Percentiles rank a stretch among this genome's conserved stretches.
These are phyloP conservation scores for Metschnikowia amazonensis DNA, from an alignment of 805 yeast species.

Conservation along the genomic window DNA sequence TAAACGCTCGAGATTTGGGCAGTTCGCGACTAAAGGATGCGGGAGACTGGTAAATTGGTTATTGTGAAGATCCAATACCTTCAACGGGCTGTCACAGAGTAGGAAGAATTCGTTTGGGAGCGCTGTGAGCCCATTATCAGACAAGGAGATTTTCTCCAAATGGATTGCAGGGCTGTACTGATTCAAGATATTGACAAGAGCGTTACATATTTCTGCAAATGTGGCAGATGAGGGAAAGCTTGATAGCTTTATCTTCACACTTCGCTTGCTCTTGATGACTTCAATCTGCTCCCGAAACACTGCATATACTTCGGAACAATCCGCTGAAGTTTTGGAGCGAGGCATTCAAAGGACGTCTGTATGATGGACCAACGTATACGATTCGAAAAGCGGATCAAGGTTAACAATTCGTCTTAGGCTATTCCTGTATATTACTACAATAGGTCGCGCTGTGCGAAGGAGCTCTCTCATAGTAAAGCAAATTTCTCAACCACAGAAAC, in stretches of 20 bases:
- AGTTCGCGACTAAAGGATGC: conserved; percentile 27
- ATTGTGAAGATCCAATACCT: conserved; percentile 63
- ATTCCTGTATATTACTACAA: not conserved
- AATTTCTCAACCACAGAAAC: too few relatives aligned
- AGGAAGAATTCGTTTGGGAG: conserved; percentile 13
- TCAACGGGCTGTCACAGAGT: conserved; percentile 12
- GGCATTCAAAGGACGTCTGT: conserved; percentile 1
- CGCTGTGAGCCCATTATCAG: conserved; percentile 9
- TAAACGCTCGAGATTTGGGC: conserved; percentile 53
- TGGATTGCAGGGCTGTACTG: conserved; percentile 7
- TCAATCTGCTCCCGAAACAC: conserved; percentile 12
- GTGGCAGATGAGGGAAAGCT: conserved; percentile 12
- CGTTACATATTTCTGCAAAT: conserved; percentile 12
- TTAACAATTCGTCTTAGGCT: not conserved
- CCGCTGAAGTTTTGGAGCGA: conserved; percentile 1
- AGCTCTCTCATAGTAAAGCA: not conserved
- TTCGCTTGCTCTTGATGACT: conserved; percentile 11
- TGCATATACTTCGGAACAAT: conserved; percentile 1
- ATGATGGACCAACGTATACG: not conserved
- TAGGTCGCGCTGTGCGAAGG: conserved; percentile 2
- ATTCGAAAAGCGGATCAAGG: not conserved
- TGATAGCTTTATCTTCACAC: conserved; percentile 13
- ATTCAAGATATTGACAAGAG: conserved; percentile 10
- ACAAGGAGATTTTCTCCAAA: conserved; percentile 12
- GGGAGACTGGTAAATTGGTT: conserved; percentile 59